Percentiles rank a stretch among this genome's conserved stretches.
These are phyloP conservation scores for Aschersonia sp. DNA, from an alignment of 2,329 filamentous ascomycete species.

Conservation along the genomic window DNA sequence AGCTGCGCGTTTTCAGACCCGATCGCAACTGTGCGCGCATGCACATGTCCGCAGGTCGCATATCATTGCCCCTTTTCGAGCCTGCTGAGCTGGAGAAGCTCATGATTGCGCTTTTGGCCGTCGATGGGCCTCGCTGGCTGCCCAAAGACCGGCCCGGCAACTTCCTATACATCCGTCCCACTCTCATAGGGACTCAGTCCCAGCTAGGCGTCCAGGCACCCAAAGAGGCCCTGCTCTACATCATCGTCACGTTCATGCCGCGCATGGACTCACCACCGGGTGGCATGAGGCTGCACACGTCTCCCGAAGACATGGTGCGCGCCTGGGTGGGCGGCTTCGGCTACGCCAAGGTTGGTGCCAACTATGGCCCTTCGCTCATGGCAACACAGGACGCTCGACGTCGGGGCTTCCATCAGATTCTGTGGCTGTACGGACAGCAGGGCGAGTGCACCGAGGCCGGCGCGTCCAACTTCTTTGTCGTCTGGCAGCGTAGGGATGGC, in stretches of 20 bases:
- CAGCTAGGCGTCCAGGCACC: slow-evolving; percentile 72
- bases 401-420: slow-evolving; percentile 71
- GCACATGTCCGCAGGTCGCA: slow-evolving; percentile 44
- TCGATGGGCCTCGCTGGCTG: slow-evolving; percentile 68
- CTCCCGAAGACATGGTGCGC: slow-evolving; percentile 67
- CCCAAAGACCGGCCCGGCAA: slow-evolving; percentile 51
- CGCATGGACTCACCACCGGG: slow-evolving; percentile 33
- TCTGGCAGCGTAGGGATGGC: slow-evolving; percentile 45
- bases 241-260: slow-evolving; percentile 56
- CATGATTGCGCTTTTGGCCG: slow-evolving; percentile 54
- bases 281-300: slow-evolving; percentile 64
- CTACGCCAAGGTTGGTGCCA: slow-evolving; percentile 83
- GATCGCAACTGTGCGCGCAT: slow-evolving; percentile 56
- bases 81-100: slow-evolving; percentile 60
- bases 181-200: slow-evolving; percentile 69
- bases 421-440: slow-evolving; percentile 80
- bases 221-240: slow-evolving; percentile 74
- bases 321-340: slow-evolving; percentile 92
- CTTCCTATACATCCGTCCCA: slow-evolving; percentile 77
- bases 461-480: slow-evolving; percentile 81
- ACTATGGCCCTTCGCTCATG: slow-evolving; percentile 75
- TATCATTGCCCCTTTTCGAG: slow-evolving; percentile 62
- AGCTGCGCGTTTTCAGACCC: slow-evolving; percentile 65
- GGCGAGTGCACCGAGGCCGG: slow-evolving; percentile 79
- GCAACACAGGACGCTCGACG: slow-evolving; percentile 62